phyloP scores from a whole-genome alignment of 2,329 filamentous ascomycete genomes.

The Thelonectria discophora region DNA sequence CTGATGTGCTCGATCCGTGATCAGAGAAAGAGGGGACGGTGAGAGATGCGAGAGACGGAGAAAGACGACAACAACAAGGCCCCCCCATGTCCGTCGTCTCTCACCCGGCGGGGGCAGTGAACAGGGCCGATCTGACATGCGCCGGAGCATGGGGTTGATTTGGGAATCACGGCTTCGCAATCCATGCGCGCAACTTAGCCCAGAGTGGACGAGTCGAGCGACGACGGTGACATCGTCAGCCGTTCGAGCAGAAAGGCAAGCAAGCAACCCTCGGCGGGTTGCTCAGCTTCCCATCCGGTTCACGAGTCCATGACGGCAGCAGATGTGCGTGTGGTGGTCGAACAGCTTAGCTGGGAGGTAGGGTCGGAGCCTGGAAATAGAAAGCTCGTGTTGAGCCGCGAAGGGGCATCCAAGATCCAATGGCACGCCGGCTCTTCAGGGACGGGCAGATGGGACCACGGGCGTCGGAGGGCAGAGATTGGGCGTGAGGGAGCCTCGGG shows the following conservation, averaged over 20 bases:
- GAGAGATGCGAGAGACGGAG: background rate
- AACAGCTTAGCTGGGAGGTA: background rate
- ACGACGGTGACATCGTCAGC: conserved; percentile 25
- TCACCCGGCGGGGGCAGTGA: conserved; percentile 22
- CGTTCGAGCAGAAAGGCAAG: conserved; percentile 6
- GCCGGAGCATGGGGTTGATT: conserved; percentile 18
- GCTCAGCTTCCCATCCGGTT: conserved; percentile 1
- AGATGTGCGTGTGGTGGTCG: background rate
- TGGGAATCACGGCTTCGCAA: conserved; percentile 13
- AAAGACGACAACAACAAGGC: conserved; percentile 23
- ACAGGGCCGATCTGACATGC: conserved; percentile 29
- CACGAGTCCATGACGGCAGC: too few species aligned
- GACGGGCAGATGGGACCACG: background rate
- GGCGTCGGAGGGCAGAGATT: background rate
- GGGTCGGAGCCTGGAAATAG: conserved; percentile 10
- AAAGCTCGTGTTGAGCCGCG: conserved; percentile 22
- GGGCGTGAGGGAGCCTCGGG: background rate
- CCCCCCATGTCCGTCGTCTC: conserved; percentile 7
- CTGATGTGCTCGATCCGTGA: background rate
- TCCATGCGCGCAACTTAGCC: conserved; percentile 26
- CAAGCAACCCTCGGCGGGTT: background rate
- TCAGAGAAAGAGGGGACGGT: conserved; percentile 1
- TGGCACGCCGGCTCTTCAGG: background rate
- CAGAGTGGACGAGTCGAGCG: conserved; percentile 28
- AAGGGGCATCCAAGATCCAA: conserved; percentile 19